phyloP scores from a whole-genome alignment of 176 grass and related monocot genomes.

The Triticum aestivum region IWGSC_CS_RefSeq_v2.1 NC_057807.1:673431552-673432051 shows the following conservation, averaged over 20 bases:
- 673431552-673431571: conserved; percentile 94
- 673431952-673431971: conserved; percentile 92
- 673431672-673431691: conserved; percentile 95
- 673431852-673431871: conserved; percentile 28
- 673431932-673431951: conserved; percentile 78
- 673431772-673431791: conserved; percentile 97
- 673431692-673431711: conserved; percentile 96
- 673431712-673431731: conserved; percentile 60
- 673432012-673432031: conserved; percentile 94
- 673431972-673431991: conserved; percentile 87
- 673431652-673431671: conserved; percentile 91
- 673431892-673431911: conserved; percentile 98
- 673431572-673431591: conserved; percentile 88
- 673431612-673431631: conserved; percentile 95
- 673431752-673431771: conserved; percentile 93
- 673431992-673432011: conserved; percentile 88
- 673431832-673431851: conserved; percentile 18
- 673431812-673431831: conserved; percentile 22
- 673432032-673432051: conserved; percentile 88
- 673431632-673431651: conserved; percentile 93
- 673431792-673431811: conserved; percentile 86
- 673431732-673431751: conserved; percentile 84
- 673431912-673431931: conserved; percentile 86
- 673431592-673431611: conserved; percentile 93
- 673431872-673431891: conserved; percentile 30